phyloP scores from a whole-genome alignment of 202 grass and related monocot genomes.

The Schoenoplectus tabernaemontani region DNA sequence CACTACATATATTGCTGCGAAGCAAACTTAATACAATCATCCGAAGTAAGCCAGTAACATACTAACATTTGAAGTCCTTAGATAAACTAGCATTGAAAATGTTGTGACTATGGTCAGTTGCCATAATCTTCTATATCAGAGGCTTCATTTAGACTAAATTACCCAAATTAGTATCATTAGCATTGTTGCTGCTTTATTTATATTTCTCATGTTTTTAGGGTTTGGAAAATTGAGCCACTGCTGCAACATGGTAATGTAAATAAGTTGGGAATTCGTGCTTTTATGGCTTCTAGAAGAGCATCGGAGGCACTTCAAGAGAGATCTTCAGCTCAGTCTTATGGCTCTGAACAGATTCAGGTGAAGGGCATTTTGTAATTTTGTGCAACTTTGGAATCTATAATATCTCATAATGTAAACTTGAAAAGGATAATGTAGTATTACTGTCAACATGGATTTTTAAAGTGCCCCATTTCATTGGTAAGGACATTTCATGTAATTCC shows the following conservation, averaged over 20 bases:
- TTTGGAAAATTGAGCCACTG: constrained; percentile 17
- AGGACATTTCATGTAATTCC: neutral
- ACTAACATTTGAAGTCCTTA: no score
- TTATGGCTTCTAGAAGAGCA: constrained; percentile 55
- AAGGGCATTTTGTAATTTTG: constrained; percentile 8
- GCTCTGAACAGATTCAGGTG: constrained; percentile 87
- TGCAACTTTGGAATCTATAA: neutral
- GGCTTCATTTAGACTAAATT: neutral
- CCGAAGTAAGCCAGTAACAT: no score
- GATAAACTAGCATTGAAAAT: neutral
- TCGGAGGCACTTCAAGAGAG: constrained; percentile 67
- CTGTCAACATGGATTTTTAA: neutral
- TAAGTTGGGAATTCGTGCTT: constrained; percentile 45
- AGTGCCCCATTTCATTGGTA: neutral
- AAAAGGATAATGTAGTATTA: neutral
- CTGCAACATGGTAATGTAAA: constrained; percentile 9
- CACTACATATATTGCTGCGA: neutral
- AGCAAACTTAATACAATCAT: neutral
- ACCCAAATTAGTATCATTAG: neutral
- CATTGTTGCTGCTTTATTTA: neutral
- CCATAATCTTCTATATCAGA: neutral
- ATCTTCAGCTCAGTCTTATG: constrained; percentile 44
- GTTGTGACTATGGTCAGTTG: neutral
- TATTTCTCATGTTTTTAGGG: constrained; percentile 23
- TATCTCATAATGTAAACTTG: constrained; percentile 8